Evolutionary conservation across 192 early-diverging fungal species (phyloP).

Genomic region (Coemansia sp.): DNA sequence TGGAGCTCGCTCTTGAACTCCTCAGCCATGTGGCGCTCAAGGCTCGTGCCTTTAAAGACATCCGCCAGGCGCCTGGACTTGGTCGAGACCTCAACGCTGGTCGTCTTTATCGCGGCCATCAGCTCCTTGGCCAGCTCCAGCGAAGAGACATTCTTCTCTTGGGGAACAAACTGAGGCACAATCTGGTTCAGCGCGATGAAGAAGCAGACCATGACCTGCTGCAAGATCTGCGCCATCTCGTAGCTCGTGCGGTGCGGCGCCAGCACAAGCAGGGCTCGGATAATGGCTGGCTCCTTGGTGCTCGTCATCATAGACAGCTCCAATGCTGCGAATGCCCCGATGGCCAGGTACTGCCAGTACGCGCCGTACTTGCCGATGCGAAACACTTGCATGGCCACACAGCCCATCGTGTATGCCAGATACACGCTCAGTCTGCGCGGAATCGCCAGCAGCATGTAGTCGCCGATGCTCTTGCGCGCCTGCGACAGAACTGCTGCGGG

Average conservation of each 20-base stretch:
- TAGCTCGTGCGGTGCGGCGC: constrained; percentile 44
- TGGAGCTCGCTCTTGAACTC: constrained; percentile 33
- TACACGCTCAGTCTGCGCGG: constrained; percentile 39
- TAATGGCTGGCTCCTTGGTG: constrained; percentile 24
- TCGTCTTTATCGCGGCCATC: constrained; percentile 9
- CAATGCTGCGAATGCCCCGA: constrained; percentile 40
- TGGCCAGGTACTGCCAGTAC: constrained; percentile 53
- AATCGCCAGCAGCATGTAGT: constrained; percentile 76
- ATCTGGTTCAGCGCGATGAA: constrained; percentile 55
- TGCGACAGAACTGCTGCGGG: constrained; percentile 65
- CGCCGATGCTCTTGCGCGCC: constrained; percentile 65
- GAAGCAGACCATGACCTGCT: constrained; percentile 45
- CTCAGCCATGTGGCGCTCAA: constrained; percentile 20
- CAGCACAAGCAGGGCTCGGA: constrained; percentile 27
- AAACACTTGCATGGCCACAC: constrained; percentile 47
- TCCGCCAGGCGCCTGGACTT: constrained; percentile 21
- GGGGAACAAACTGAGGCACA: constrained; percentile 49
- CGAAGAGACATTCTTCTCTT: constrained; percentile 35
- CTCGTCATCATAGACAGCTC: constrained; percentile 46
- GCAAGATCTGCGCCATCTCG: constrained; percentile 49
- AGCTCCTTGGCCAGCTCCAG: constrained; percentile 39
- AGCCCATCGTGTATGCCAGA: constrained; percentile 31
- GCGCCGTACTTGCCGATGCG: constrained; percentile 39
- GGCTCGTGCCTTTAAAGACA: constrained; percentile 28
- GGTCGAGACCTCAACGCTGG: constrained; percentile 26